Evolutionary conservation across 805 yeast species (phyloP).

Genomic region (Starmerella kuoi): DNA sequence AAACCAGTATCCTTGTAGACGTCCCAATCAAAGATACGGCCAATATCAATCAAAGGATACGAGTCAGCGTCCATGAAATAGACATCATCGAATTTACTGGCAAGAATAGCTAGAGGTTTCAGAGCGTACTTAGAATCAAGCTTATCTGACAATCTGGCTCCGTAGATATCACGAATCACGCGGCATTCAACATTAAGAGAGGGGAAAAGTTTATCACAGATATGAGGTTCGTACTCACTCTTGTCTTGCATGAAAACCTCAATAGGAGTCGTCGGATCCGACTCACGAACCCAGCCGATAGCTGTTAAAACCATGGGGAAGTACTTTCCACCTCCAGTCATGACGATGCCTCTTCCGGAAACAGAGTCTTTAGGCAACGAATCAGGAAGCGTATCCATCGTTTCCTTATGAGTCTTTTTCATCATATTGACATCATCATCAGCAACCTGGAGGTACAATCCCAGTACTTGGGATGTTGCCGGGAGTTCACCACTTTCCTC

Average conservation of each 20-base stretch:
- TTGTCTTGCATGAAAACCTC: slow-evolving; percentile 68
- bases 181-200: slow-evolving; percentile 54
- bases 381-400: slow-evolving; percentile 14
- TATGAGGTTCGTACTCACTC: slow-evolving; percentile 57
- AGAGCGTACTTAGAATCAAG: slow-evolving; percentile 52
- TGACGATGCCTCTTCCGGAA: slow-evolving; percentile 44
- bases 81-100: slow-evolving; percentile 61
- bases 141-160: slow-evolving; percentile 37
- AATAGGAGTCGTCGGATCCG: slow-evolving; percentile 57
- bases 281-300: slow-evolving; percentile 49
- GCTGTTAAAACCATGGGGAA: slow-evolving; percentile 60
- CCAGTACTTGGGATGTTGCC: slow-evolving; percentile 11
- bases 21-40: slow-evolving; percentile 42
- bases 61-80: slow-evolving; percentile 67
- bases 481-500: slow-evolving; percentile 13
- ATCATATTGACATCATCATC: slow-evolving; percentile 13
- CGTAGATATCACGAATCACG: slow-evolving; percentile 48
- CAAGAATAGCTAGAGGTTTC: slow-evolving; percentile 56
- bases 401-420: slow-evolving; percentile 10
- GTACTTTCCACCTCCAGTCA: slow-evolving; percentile 71
- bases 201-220: slow-evolving; percentile 56
- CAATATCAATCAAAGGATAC: slow-evolving; percentile 56
- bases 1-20: slow-evolving; percentile 43
- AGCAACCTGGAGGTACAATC: slow-evolving; percentile 16
- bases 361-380: slow-evolving; percentile 15